Percentiles rank a stretch among this genome's conserved stretches.
Evolutionary conservation across 805 yeast genomes (phyloP).

Genomic region (Komagataella phaffii): DNA sequence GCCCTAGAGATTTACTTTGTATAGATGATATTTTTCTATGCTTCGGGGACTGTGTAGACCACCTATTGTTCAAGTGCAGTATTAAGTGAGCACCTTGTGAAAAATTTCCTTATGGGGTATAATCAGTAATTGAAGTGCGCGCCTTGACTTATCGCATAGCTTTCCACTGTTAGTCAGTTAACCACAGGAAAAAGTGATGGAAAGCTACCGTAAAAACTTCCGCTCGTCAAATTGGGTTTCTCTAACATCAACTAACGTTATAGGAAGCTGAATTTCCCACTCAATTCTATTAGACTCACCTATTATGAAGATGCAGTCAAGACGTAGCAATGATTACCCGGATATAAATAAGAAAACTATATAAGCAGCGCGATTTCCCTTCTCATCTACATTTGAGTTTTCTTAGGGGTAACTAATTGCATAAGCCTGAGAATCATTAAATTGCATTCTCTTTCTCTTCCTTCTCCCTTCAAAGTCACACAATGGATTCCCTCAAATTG

Average conservation of each 20-base stretch:
- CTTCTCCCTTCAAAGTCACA: background rate
- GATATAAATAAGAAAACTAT: background rate
- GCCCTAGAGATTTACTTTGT: background rate
- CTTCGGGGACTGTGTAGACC: too few relatives aligned
- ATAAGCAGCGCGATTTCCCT: background rate
- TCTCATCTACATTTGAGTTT: background rate
- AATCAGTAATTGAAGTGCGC: background rate
- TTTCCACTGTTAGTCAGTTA: background rate
- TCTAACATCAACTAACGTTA: background rate
- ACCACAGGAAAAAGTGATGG: background rate
- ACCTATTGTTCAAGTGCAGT: background rate
- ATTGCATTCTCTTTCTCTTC: background rate
- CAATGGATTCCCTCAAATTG: slow-evolving; percentile 60
- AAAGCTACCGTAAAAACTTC: background rate
- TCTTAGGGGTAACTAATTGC: background rate
- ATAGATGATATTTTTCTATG: too few relatives aligned
- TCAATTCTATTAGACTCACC: background rate
- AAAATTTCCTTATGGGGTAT: background rate
- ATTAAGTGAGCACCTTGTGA: background rate
- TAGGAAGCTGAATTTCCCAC: background rate
- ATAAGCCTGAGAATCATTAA: background rate
- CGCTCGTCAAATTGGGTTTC: background rate
- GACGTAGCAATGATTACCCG: background rate
- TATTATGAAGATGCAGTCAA: background rate
- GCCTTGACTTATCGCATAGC: background rate